Base-by-base conservation (phyloP, 768 basidiomycete genomes). In the Sporobolomyces pararoseus region DNA sequence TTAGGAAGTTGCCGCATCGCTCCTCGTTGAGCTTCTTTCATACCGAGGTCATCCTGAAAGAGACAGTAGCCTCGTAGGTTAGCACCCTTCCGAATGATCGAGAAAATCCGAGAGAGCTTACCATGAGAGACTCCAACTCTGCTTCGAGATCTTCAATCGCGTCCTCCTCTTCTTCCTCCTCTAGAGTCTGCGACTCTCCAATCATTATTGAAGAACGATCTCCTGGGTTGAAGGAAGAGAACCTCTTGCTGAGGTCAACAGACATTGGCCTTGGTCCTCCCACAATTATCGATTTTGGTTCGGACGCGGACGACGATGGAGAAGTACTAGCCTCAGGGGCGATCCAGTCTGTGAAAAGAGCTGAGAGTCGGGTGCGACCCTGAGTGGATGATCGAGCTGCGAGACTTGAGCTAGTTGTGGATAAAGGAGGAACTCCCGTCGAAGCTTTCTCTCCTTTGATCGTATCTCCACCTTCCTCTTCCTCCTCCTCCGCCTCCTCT, bases 11-110 rank as follows among this genome's bases (percentile, higher is more conserved):
- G 78, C 64, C 85, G 81, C 86, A 92, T 88, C 2, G 82, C 83
- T 3, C 80, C 80, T 46, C 88, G 84, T 71, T 85, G 85, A 2
- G 85, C 83, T n/a, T 86, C 88, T 77, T 88, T 89, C 66, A 92
- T 74, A 13, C 85, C 88, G 25, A 92, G 78, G 16, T 87, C 84
- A 70, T 89, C 85, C 91, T 92, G 64, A n/a, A 49, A 49, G 63
- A 57, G 73, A 75, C 4, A 21, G 44, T 4, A 3, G 17, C 1
- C 27, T n/a, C 35, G 7, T 35, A n/a, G 54, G 14, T 13, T 19
- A 29, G 19, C 10, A 2, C 13, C 23, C 34, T 63, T 2, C 23
- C 49, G 39, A 27, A 27, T 10, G 50, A 27, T 27, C 25, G 31
- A 25, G 55, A 57, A 13, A 21, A 14, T 10, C 19, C 10, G n/a